phyloP scores from a whole-genome alignment of 148 eudicot species.

The Rhododendron vialii region DNA sequence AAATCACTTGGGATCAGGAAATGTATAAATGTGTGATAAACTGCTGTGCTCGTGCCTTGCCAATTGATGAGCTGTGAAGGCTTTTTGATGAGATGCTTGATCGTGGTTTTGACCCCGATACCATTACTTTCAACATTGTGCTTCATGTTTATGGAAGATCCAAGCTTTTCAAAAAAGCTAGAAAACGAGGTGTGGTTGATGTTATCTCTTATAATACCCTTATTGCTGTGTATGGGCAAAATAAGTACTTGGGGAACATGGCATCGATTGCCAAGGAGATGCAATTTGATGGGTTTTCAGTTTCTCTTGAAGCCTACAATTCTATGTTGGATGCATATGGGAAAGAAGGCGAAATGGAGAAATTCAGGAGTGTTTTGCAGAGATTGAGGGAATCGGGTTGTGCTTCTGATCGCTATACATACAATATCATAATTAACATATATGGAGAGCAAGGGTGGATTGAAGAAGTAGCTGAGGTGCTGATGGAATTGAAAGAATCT shows the following conservation, averaged over 20 bases:
- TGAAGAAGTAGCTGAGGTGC: slow-evolving; percentile 66
- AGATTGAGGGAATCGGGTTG: slow-evolving; percentile 56
- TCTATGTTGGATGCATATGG: slow-evolving; percentile 94
- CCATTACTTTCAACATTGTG: slow-evolving; percentile 73
- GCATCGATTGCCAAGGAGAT: slow-evolving; percentile 46
- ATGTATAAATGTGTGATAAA: slow-evolving; percentile 89
- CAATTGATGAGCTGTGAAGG: slow-evolving; percentile 82
- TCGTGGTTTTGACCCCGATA: slow-evolving; percentile 63
- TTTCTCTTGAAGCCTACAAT: slow-evolving; percentile 91
- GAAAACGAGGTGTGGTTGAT: slow-evolving; percentile 62
- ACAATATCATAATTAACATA: slow-evolving; percentile 77
- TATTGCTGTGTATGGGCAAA: slow-evolving; percentile 73
- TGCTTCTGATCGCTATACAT: slow-evolving; percentile 62
- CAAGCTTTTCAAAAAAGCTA: slow-evolving; percentile 66
- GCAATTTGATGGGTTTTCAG: slow-evolving; percentile 82
- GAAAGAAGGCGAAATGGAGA: slow-evolving; percentile 73
- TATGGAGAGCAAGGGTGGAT: slow-evolving; percentile 92
- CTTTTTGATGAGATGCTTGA: slow-evolving; percentile 87
- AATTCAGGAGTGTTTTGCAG: slow-evolving; percentile 55
- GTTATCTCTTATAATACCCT: slow-evolving; percentile 88
- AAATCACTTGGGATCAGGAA: slow-evolving; percentile 76
- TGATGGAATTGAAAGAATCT: slow-evolving; percentile 65
- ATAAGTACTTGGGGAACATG: slow-evolving; percentile 59
- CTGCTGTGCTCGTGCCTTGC: slow-evolving; percentile 88
- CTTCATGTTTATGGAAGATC: slow-evolving; percentile 82